Percentiles rank a stretch among this genome's conserved stretches.
phyloP scores from a whole-genome alignment of 495 filamentous ascomycete species.

The Arthonia radiata region DNA sequence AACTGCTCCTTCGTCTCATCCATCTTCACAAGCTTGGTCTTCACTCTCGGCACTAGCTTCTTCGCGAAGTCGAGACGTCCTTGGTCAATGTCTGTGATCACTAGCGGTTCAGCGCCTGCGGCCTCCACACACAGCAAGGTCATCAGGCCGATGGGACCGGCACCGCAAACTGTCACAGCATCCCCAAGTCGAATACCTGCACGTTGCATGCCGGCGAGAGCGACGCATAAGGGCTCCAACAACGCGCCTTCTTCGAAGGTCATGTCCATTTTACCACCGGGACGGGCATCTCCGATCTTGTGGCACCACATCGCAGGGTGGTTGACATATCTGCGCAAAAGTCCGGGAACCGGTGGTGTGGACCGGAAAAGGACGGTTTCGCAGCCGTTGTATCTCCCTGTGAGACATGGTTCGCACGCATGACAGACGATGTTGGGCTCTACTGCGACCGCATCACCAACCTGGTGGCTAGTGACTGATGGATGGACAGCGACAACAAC shows the following conservation, averaged over 20 bases:
- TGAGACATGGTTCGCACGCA: slow-evolving; percentile 69
- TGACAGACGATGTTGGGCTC: slow-evolving; percentile 82
- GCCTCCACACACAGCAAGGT: slow-evolving; percentile 58
- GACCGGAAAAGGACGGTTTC: slow-evolving; percentile 63
- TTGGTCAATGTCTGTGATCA: slow-evolving; percentile 83
- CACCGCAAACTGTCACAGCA: slow-evolving; percentile 64
- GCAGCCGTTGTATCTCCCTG: slow-evolving; percentile 82
- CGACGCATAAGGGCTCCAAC: slow-evolving; percentile 67
- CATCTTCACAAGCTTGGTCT: slow-evolving; percentile 53
- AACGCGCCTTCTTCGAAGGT: slow-evolving; percentile 70
- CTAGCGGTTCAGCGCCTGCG: slow-evolving; percentile 62
- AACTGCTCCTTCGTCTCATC: slow-evolving; percentile 40
- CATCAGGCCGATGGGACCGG: slow-evolving; percentile 76
- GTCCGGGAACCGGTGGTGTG: slow-evolving; percentile 69
- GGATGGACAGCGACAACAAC: slow-evolving; percentile 60
- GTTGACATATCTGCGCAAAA: slow-evolving; percentile 77
- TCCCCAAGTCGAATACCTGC: slow-evolving; percentile 58
- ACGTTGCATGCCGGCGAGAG: slow-evolving; percentile 61
- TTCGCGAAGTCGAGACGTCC: slow-evolving; percentile 62
- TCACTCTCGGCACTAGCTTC: slow-evolving; percentile 42
- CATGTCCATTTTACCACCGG: slow-evolving; percentile 31
- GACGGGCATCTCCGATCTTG: slow-evolving; percentile 32
- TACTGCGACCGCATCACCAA: slow-evolving; percentile 70
- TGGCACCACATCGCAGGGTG: slow-evolving; percentile 83
- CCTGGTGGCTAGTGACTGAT: slow-evolving; percentile 44